Evolutionary conservation across 768 basidiomycete species (phyloP).

Genomic region (Trametes elegans): DNA sequence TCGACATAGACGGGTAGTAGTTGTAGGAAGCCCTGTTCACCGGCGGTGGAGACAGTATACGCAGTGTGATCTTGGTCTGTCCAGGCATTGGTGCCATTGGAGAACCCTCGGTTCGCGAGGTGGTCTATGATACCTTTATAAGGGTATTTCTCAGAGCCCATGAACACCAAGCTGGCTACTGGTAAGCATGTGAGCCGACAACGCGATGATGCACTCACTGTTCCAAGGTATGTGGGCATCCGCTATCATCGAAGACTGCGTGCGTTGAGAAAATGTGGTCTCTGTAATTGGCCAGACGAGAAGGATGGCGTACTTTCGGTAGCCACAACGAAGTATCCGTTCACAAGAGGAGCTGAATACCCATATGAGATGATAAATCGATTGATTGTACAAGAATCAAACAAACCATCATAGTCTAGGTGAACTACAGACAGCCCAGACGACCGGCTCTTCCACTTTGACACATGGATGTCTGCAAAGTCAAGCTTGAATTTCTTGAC

Average conservation of each 20-base stretch:
- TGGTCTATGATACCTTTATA: constrained; percentile 96
- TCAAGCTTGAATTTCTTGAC: constrained; percentile 72
- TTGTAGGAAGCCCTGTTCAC: constrained; percentile 87
- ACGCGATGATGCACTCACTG: constrained; percentile 56
- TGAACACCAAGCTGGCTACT: constrained; percentile 72
- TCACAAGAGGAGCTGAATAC: constrained; percentile 75
- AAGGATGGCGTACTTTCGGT: constrained; percentile 71
- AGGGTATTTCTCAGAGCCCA: constrained; percentile 94
- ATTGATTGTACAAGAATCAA: constrained; percentile 7
- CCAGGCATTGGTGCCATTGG: constrained; percentile 94
- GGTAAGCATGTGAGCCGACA: constrained; percentile 10
- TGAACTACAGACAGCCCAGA: constrained; percentile 91
- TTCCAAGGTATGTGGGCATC: constrained; percentile 94
- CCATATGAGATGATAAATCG: not conserved
- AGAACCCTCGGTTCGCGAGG: constrained; percentile 91
- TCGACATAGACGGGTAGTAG: constrained; percentile 89
- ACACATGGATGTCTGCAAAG: constrained; percentile 76
- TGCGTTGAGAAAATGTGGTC: not conserved
- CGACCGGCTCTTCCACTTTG: constrained; percentile 84
- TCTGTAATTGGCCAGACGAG: not conserved
- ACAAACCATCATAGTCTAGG: constrained; percentile 82
- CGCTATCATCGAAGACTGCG: constrained; percentile 89
- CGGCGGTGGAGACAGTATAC: constrained; percentile 95
- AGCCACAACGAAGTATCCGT: constrained; percentile 86
- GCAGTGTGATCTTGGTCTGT: constrained; percentile 94